Evolutionary conservation across 116 monocot genomes (phyloP).

Genomic region (Cymodocea nodosa): DNA sequence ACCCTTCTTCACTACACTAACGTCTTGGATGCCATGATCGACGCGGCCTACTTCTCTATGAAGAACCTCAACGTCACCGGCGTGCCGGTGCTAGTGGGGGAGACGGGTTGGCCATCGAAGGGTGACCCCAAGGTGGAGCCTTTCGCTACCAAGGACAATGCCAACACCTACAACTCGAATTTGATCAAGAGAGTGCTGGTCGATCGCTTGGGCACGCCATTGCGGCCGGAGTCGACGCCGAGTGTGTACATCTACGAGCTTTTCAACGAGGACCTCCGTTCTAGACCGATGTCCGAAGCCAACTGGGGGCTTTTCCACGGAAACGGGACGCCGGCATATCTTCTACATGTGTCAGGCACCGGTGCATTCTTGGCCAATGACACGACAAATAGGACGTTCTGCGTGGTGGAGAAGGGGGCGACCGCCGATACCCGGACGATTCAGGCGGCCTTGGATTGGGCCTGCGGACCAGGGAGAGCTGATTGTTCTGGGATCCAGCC

Average conservation of each 20-base stretch:
- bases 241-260: conserved; percentile 86
- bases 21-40: conserved; percentile 85
- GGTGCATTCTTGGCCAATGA: conserved; percentile 86
- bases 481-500: conserved; percentile 87
- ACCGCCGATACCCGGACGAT: conserved; percentile 38
- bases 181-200: conserved; percentile 63
- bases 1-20: conserved; percentile 93
- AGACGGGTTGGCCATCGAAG: conserved; percentile 87
- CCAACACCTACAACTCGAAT: conserved; percentile 73
- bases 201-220: conserved; percentile 59
- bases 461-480: conserved; percentile 77
- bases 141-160: conserved; percentile 62
- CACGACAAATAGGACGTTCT: conserved; percentile 72
- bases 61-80: conserved; percentile 49
- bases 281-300: conserved; percentile 64
- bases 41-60: conserved; percentile 76
- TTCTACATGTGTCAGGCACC: conserved; percentile 56
- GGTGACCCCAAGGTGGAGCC: conserved; percentile 40
- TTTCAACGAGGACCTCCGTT: conserved; percentile 78
- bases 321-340: conserved; percentile 60
- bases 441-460: conserved; percentile 94
- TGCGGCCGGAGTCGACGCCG: conserved; percentile 50
- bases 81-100: conserved; percentile 53
- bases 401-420: conserved; percentile 51
- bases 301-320: conserved; percentile 89